Evolutionary conservation across 805 yeast genomes (phyloP).

Genomic region (Saccharomycopsis babjevae): DNA sequence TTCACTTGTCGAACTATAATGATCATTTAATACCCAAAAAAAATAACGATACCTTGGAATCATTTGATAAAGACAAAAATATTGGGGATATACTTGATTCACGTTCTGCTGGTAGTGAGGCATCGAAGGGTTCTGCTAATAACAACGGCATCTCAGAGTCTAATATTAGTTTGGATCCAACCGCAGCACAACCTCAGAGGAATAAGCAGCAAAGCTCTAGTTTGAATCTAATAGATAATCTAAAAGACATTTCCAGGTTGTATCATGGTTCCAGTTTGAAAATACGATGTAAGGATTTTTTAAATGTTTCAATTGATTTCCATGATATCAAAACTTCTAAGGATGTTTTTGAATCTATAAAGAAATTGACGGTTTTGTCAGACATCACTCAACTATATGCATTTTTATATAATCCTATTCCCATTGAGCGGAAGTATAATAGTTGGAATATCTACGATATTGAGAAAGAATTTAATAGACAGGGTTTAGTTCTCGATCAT

Average conservation of each 20-base stretch:
- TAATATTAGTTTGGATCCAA: not conserved
- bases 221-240: conserved; percentile 11
- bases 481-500: conserved; percentile 40
- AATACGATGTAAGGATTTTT: conserved; percentile 75
- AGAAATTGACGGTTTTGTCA: conserved; percentile 50
- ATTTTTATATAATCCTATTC: conserved; percentile 66
- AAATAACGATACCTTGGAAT: not conserved
- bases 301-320: conserved; percentile 72
- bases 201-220: not conserved
- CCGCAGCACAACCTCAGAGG: not conserved
- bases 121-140: not conserved
- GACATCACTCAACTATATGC: conserved; percentile 61
- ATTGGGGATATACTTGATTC: conserved; percentile 8
- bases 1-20: conserved; percentile 6
- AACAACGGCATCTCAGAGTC: not conserved
- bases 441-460: conserved; percentile 71
- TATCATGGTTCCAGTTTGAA: conserved; percentile 44
- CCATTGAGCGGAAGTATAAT: conserved; percentile 48
- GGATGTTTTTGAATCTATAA: conserved; percentile 65
- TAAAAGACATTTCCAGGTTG: conserved; percentile 20
- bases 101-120: not conserved
- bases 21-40: not conserved
- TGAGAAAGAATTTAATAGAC: conserved; percentile 56
- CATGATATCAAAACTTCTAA: conserved; percentile 42
- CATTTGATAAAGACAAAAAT: conserved; percentile 10